phyloP scores from a whole-genome alignment of 179 eudicot genomes.

The Heliamphora pulchella region DNA sequence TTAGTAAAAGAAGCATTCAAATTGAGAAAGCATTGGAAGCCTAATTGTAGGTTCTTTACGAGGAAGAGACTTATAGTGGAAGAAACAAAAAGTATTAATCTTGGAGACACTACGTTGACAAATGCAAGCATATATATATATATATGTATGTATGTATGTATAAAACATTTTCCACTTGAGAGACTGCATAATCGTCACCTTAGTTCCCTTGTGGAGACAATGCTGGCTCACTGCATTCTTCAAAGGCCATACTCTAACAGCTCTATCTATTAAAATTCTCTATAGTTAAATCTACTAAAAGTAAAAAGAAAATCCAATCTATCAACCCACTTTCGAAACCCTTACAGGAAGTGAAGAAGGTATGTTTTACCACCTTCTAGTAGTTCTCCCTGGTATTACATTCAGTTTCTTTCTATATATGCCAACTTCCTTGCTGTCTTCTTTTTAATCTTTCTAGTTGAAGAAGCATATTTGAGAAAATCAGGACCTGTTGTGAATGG shows the following conservation, averaged over 20 bases:
- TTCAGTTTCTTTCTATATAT: constrained; percentile 6
- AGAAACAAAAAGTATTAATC: constrained; percentile 13
- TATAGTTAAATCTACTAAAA: constrained; percentile 10
- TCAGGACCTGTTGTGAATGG: constrained; percentile 64
- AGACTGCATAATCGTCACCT: constrained; percentile 26
- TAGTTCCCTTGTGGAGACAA: constrained; percentile 23
- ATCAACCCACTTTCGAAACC: constrained; percentile 18
- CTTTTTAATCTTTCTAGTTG: constrained; percentile 14
- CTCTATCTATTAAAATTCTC: constrained; percentile 34
- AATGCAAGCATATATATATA: background rate
- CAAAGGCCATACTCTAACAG: constrained; percentile 18
- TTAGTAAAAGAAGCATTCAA: background rate
- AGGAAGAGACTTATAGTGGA: background rate
- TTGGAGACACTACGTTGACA: background rate
- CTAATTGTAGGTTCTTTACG: background rate
- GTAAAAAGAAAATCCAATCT: constrained; percentile 19
- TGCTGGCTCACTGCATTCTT: constrained; percentile 24
- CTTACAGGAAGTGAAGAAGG: constrained; percentile 3
- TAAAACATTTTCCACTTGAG: constrained; percentile 4
- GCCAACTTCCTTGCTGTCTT: constrained; percentile 15
- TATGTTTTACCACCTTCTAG: constrained; percentile 14
- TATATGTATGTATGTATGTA: too few relatives aligned
- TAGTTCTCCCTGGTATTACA: constrained; percentile 15
- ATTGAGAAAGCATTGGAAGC: background rate
- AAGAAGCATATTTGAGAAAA: constrained; percentile 19